Evolutionary conservation across 352 stramenopile genomes (phyloP).

Genomic region (Phytophthora ohioensis): DNA sequence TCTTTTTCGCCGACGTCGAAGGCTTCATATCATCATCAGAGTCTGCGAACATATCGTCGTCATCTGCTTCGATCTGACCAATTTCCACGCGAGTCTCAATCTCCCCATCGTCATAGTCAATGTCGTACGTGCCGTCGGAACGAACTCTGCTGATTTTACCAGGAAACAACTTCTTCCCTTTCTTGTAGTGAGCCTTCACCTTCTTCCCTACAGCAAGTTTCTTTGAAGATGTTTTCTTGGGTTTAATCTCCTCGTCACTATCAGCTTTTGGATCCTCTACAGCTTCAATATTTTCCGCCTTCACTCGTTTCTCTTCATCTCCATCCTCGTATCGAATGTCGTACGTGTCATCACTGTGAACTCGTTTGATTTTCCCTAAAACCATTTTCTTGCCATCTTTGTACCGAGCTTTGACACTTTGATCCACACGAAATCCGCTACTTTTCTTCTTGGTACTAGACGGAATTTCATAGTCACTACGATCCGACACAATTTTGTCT

Average conservation of each 20-base stretch:
- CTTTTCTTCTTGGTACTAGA: constrained; percentile 20
- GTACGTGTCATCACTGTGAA: constrained; percentile 65
- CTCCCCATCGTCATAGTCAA: constrained; percentile 80
- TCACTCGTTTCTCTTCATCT: constrained; percentile 56
- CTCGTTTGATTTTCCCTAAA: constrained; percentile 53
- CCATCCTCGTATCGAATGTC: constrained; percentile 78
- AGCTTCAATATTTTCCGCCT: constrained; percentile 38
- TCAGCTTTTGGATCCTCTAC: constrained; percentile 9
- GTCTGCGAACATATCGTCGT: constrained; percentile 65
- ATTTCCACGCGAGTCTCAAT: constrained; percentile 55
- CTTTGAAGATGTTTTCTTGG: constrained; percentile 16
- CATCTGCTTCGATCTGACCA: constrained; percentile 29
- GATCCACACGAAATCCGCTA: constrained; percentile 30
- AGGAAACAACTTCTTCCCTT: constrained; percentile 53
- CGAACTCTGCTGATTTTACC: constrained; percentile 61
- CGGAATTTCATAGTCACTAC: constrained; percentile 15
- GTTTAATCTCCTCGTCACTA: constrained; percentile 23
- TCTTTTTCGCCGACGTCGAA: constrained; percentile 15
- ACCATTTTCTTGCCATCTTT: constrained; percentile 60
- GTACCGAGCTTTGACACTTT: constrained; percentile 57
- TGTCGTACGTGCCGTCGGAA: constrained; percentile 63
- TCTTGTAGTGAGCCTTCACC: constrained; percentile 55
- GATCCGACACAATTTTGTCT: constrained; percentile 17
- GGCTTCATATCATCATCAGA: constrained; percentile 38
- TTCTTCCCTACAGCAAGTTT: constrained; percentile 40